Base-by-base conservation (phyloP, 257 asterid species). In the Solanum paucissectum region DNA sequence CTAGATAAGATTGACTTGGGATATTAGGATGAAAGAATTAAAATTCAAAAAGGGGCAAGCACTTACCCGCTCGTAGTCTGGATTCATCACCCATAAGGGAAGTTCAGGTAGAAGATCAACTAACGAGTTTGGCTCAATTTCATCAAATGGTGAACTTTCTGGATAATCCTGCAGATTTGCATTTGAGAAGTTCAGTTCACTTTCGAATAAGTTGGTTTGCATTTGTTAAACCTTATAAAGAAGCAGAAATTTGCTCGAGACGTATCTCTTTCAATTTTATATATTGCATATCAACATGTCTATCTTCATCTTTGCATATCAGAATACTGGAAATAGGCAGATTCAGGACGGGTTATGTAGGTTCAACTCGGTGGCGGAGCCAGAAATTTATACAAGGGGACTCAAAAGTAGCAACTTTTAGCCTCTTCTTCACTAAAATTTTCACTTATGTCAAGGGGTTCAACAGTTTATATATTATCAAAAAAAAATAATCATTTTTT, bases 31-130 rank as follows among this genome's bases (percentile, higher is more conserved):
- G 75, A 86, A 86, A 73, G 40, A 77, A 77, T 34, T 27, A 29
- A 16, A 7, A 36, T 40, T 83, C 72, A 38, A 40, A 20, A n/a
- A 2, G 6, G 13, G 13, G 44, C 33, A 86, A 74, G 29, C 36
- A 72, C 90, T 89, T 71, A 95, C 99, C 79, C 98, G 91, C 88
- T 96, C 98, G 62, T 92, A 94, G 86, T 95, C 98, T 3, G 99
- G 98, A 88, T 88, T 91, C 96, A 89, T 94, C 91, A 94, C 95
- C 99, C 98, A 96, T 38, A 92, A 86, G 60, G 99, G 99, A 73
- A 96, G 94, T 82, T 93, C 91, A 37, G 94, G 92, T 46, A 94
- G 13, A 75, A 96, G 89, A 88, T 96, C 97, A 85, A 91, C 21
- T 58, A 92, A 81, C 13, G 90, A 66, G 90, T 52, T 90, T 2